These are phyloP conservation scores for Chlorencoelia australis DNA, from an alignment of 2,329 filamentous ascomycete genomes.

Conservation along the genomic window DNA sequence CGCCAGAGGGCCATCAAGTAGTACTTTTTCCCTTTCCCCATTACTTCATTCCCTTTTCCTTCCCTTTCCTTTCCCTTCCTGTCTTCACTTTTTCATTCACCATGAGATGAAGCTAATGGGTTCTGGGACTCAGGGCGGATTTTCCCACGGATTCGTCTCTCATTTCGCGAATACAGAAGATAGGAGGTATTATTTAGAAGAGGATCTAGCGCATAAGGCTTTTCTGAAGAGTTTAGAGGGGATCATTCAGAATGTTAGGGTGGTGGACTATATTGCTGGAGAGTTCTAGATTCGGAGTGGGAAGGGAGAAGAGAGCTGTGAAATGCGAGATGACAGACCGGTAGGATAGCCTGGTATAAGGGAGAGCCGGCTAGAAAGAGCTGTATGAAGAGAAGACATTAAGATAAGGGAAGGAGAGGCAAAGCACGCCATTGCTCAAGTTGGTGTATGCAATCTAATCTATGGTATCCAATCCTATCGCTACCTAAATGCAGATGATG, in stretches of 20 bases:
- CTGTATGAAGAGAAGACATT: too few species aligned
- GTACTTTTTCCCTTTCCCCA: slow-evolving; percentile 11
- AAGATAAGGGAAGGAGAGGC: too few species aligned
- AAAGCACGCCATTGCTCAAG: too few species aligned
- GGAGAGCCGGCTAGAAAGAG: not conserved
- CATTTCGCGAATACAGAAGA: slow-evolving; percentile 56
- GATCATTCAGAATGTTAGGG: slow-evolving; percentile 42
- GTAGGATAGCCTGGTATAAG: slow-evolving; percentile 3
- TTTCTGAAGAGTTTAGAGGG: slow-evolving; percentile 44
- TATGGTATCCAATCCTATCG: too few species aligned
- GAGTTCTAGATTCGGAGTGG: not conserved
- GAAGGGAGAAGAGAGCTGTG: not conserved
- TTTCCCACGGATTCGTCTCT: slow-evolving; percentile 60
- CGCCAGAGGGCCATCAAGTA: slow-evolving; percentile 51
- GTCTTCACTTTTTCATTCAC: not conserved
- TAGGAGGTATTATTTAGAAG: slow-evolving; percentile 55
- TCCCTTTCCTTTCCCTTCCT: not conserved
- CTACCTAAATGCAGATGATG: slow-evolving; percentile 22
- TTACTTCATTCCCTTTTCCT: not conserved
- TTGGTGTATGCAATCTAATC: too few species aligned
- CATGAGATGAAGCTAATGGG: not conserved
- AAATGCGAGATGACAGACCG: not conserved
- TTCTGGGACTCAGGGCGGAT: slow-evolving; percentile 39
- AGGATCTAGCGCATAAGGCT: slow-evolving; percentile 52
- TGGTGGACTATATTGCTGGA: slow-evolving; percentile 49